These are phyloP conservation scores for Penicilliopsis zonata DNA, from an alignment of 495 filamentous ascomycete species.

Conservation along the genomic window DNA sequence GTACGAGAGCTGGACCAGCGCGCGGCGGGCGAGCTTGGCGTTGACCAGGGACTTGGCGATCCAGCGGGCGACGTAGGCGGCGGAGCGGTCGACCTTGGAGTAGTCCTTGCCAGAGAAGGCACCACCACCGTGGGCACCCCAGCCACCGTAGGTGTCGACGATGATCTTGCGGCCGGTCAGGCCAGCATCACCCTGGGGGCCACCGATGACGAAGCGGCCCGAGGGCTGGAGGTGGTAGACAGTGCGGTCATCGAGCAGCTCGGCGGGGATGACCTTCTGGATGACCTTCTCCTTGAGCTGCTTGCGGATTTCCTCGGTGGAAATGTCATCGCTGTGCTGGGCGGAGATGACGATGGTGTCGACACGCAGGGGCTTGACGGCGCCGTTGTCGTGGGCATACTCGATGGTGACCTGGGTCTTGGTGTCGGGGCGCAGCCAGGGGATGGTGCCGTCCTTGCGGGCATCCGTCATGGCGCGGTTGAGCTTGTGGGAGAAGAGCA, in stretches of 20 bases:
- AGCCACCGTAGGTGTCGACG: constrained; percentile 99
- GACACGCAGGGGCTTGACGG: constrained; percentile 81
- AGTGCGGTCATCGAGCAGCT: constrained; percentile 85
- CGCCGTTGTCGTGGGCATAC: constrained; percentile 92
- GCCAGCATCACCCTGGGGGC: constrained; percentile 97
- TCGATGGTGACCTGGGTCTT: constrained; percentile 99
- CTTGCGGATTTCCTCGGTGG: constrained; percentile 85
- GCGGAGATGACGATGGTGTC: constrained; percentile 96
- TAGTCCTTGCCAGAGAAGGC: constrained; percentile 99
- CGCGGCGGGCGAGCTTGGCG: constrained; percentile 79
- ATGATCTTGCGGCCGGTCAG: constrained; percentile 99
- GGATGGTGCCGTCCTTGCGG: constrained; percentile 71
- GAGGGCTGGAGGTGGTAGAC: constrained; percentile 98
- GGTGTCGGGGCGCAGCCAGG: constrained; percentile 95
- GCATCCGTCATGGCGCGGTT: constrained; percentile 86
- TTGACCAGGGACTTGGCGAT: constrained; percentile 95
- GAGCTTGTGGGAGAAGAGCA: constrained; percentile 88
- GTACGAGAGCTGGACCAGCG: constrained; percentile 94
- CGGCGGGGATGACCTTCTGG: constrained; percentile 79
- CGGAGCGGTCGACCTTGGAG: constrained; percentile 98
- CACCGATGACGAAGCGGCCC: constrained; percentile 96
- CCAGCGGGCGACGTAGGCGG: constrained; percentile 95
- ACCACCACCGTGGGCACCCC: constrained; percentile 99
- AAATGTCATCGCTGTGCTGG: constrained; percentile 82
- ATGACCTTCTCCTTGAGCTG: constrained; percentile 97